phyloP scores from a whole-genome alignment of 768 basidiomycete species.

The Suillus subluteus region DNA sequence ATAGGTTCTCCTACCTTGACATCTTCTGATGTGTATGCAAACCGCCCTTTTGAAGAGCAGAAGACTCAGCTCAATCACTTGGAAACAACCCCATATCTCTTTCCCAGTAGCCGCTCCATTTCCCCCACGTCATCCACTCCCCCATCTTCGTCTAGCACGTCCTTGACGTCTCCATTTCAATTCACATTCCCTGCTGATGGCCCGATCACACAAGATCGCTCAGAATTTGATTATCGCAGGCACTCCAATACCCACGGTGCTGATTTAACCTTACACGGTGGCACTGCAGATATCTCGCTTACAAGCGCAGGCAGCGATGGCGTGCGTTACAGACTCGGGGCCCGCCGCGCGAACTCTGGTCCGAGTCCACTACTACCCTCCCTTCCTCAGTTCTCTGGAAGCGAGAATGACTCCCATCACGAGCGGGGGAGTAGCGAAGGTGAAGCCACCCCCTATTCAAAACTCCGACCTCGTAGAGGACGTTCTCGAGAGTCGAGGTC shows the following conservation, averaged over 20 bases:
- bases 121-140: conserved; percentile 70
- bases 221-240: conserved; percentile 71
- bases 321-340: conserved; percentile 61
- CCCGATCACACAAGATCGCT: conserved; percentile 53
- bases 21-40: conserved; percentile 49
- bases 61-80: conserved; percentile 55
- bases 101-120: conserved; percentile 69
- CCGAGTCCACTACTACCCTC: conserved; percentile 50
- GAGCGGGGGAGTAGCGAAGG: conserved; percentile 62
- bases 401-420: conserved; percentile 54
- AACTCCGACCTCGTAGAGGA: conserved; percentile 52
- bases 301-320: conserved; percentile 53
- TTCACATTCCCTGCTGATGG: conserved; percentile 63
- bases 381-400: conserved; percentile 51
- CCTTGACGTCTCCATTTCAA: conserved; percentile 68
- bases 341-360: conserved; percentile 50
- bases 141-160: conserved; percentile 60
- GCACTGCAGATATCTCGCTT: conserved; percentile 71
- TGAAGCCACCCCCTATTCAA: conserved; percentile 49
- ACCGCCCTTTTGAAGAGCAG: conserved; percentile 59
- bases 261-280: conserved; percentile 73
- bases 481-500: conserved; percentile 51
- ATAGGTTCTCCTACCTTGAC: conserved; percentile 60
- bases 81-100: conserved; percentile 60
- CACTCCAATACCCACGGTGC: conserved; percentile 53